These are phyloP conservation scores for Venturia aucupariae DNA, from an alignment of 2,329 filamentous ascomycete genomes.

Conservation along the genomic window DNA sequence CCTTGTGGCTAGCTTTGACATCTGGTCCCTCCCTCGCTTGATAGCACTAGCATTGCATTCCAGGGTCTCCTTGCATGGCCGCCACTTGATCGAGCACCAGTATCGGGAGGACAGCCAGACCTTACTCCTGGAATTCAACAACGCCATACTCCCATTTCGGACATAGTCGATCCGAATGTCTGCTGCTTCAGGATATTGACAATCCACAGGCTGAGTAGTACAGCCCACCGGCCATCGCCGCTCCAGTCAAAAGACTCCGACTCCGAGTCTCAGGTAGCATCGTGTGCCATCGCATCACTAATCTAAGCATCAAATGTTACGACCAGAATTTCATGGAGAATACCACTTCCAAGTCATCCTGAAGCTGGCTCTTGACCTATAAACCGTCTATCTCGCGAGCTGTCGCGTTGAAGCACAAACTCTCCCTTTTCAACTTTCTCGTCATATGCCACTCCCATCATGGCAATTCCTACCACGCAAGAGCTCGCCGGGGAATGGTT, in stretches of 20 bases:
- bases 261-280: slow-evolving; percentile 6
- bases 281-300: not conserved
- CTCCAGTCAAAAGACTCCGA: not conserved
- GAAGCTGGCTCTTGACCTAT: not conserved
- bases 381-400: not conserved
- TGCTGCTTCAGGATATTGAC: not conserved
- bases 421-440: not conserved
- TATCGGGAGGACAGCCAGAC: not conserved
- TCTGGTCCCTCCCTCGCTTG: too few relatives aligned
- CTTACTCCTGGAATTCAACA: too few relatives aligned
- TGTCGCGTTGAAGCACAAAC: not conserved
- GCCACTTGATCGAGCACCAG: not conserved
- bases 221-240: not conserved
- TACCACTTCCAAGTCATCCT: not conserved
- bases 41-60: too few relatives aligned
- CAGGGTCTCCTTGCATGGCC: not conserved
- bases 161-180: not conserved
- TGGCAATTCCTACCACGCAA: slow-evolving; percentile 20
- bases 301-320: not conserved
- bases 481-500: slow-evolving; percentile 48
- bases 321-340: not conserved
- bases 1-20: not conserved
- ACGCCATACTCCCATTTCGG: not conserved
- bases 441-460: not conserved
- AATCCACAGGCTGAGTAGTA: too few relatives aligned